phyloP scores from a whole-genome alignment of 176 grass and related monocot species.

The Poa pratensis region DNA sequence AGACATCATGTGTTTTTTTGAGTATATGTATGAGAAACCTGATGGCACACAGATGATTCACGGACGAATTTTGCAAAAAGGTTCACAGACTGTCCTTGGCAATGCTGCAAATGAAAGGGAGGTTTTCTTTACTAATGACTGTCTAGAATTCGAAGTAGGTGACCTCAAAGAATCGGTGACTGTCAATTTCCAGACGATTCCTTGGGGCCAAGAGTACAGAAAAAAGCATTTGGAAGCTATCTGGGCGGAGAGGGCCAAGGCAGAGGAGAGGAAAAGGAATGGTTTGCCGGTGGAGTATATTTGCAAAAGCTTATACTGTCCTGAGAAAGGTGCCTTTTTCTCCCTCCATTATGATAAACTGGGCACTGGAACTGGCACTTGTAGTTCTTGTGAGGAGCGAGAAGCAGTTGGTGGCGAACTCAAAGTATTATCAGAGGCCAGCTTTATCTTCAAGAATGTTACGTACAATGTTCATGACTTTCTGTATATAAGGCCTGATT shows the following conservation, averaged over 20 bases:
- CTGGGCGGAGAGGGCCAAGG: slow-evolving; percentile 50
- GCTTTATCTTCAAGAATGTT: slow-evolving; percentile 59
- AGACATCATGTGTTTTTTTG: slow-evolving; percentile 55
- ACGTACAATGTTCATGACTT: slow-evolving; percentile 67
- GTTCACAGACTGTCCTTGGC: slow-evolving; percentile 67
- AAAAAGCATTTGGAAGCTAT: slow-evolving; percentile 56
- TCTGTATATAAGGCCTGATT: slow-evolving; percentile 70
- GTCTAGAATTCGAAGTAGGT: slow-evolving; percentile 65
- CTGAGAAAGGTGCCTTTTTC: slow-evolving; percentile 72
- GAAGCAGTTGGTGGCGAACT: slow-evolving; percentile 45
- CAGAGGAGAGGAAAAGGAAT: slow-evolving; percentile 67
- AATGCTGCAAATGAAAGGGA: slow-evolving; percentile 82
- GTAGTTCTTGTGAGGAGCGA: slow-evolving; percentile 59
- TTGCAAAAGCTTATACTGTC: slow-evolving; percentile 75
- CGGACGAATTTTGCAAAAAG: slow-evolving; percentile 63
- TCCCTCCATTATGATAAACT: slow-evolving; percentile 54
- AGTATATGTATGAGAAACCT: slow-evolving; percentile 69
- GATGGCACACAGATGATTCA: slow-evolving; percentile 63
- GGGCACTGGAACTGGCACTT: slow-evolving; percentile 65
- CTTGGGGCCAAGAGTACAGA: slow-evolving; percentile 55
- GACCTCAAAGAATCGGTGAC: slow-evolving; percentile 58
- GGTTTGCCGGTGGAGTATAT: slow-evolving; percentile 57
- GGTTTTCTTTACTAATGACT: slow-evolving; percentile 66
- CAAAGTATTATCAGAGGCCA: slow-evolving; percentile 51
- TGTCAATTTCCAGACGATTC: slow-evolving; percentile 51